These are phyloP conservation scores for Gaertneriomyces semiglobifer DNA, from an alignment of 192 early-diverging fungal genomes.

Conservation along the genomic window DNA sequence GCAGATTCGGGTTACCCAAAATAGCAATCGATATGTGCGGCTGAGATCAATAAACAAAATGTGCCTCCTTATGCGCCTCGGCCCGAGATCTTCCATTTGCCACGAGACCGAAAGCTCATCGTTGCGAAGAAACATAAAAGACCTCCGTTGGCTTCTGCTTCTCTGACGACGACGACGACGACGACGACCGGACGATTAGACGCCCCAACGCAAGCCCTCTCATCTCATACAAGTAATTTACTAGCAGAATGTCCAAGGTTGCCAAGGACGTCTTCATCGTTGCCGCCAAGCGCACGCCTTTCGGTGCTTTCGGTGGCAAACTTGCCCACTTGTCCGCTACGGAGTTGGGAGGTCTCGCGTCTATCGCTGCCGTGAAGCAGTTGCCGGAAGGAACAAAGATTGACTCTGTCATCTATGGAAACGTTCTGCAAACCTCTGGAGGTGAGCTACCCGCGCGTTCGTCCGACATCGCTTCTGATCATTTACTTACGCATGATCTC, in stretches of 20 bases:
- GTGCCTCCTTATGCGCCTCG: no score
- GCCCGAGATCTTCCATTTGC: no score
- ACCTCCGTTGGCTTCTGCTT: no score
- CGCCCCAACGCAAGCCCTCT: no score
- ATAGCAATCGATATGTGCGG: no score
- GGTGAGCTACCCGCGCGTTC: slow-evolving; percentile 24
- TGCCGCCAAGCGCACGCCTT: slow-evolving; percentile 48
- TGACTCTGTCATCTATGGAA: slow-evolving; percentile 93
- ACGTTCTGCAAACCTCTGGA: slow-evolving; percentile 80
- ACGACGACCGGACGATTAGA: no score
- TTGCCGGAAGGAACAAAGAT: slow-evolving; percentile 69
- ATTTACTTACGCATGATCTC: not conserved
- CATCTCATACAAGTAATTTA: no score
- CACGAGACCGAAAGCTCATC: no score
- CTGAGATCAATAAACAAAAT: no score
- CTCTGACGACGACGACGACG: no score
- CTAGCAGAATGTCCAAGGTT: not conserved
- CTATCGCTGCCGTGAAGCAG: slow-evolving; percentile 76
- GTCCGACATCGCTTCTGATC: not conserved
- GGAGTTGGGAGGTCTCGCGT: slow-evolving; percentile 79
- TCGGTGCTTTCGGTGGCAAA: slow-evolving; percentile 94
- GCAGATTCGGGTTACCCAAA: no score
- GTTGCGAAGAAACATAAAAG: no score
- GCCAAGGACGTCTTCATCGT: slow-evolving; percentile 11
- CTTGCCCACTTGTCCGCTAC: slow-evolving; percentile 77